Evolutionary conservation across 495 filamentous ascomycete genomes (phyloP).

Genomic region (Chaetomium cochliodes): DNA sequence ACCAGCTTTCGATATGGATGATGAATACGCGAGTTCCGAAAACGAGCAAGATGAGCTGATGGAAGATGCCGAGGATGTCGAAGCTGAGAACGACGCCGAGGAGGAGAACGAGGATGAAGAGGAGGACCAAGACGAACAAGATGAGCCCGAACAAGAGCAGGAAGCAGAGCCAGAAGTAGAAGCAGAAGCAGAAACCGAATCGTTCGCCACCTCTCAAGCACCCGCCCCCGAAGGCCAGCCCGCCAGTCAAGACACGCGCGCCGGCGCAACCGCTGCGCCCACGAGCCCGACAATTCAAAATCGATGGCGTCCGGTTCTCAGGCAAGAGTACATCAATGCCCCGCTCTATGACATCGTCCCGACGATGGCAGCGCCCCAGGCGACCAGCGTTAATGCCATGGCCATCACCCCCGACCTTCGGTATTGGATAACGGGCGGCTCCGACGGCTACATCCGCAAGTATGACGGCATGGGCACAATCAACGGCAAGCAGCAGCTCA

Average conservation of each 20-base stretch:
- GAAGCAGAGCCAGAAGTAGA: conserved; percentile 29
- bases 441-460: conserved; percentile 91
- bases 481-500: conserved; percentile 90
- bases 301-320: conserved; percentile 62
- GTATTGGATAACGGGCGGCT: conserved; percentile 91
- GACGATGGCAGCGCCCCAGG: conserved; percentile 92
- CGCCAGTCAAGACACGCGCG: conserved; percentile 18
- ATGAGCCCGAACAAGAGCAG: conserved; percentile 36
- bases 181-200: conserved; percentile 38
- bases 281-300: conserved; percentile 42
- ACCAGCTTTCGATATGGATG: conserved; percentile 33
- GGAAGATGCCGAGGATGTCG: conserved; percentile 60
- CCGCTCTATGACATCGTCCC: conserved; percentile 91
- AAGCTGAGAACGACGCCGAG: conserved; percentile 58
- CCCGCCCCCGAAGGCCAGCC: conserved; percentile 47
- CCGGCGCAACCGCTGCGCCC: conserved; percentile 51
- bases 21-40: conserved; percentile 53
- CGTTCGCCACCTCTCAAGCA: conserved; percentile 51
- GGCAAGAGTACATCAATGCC: conserved; percentile 80
- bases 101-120: conserved; percentile 57
- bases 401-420: conserved; percentile 91
- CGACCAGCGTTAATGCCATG: conserved; percentile 92
- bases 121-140: conserved; percentile 59
- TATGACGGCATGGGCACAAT: conserved; percentile 94
- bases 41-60: conserved; percentile 65